These are phyloP conservation scores for Collybiopsis luxurians DNA, from an alignment of 768 basidiomycete species.

Conservation along the genomic window DNA sequence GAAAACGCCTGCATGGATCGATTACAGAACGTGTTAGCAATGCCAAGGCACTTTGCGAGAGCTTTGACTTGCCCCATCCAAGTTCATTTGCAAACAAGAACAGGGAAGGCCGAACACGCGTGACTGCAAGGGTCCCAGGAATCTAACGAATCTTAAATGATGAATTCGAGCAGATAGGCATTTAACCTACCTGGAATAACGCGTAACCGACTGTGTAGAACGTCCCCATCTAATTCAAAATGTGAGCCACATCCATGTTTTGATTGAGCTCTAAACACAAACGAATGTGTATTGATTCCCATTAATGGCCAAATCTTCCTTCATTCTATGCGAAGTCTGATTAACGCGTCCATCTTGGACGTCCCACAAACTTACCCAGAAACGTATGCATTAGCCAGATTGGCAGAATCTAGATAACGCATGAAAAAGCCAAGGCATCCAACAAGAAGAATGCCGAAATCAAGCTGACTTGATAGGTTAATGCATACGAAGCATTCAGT, in stretches of 20 bases:
- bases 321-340: conserved; percentile 15
- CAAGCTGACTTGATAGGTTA: conserved; percentile 8
- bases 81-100: conserved; percentile 17
- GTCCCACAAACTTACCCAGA: conserved; percentile 7
- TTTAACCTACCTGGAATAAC: conserved; percentile 13
- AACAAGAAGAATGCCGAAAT: conserved; percentile 22
- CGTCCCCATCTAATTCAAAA: conserved; percentile 17
- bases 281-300: conserved; percentile 23
- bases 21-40: too few relatives aligned
- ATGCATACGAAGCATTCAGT: not conserved
- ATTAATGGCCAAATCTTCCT: conserved; percentile 20
- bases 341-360: not conserved
- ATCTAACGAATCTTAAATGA: conserved; percentile 9
- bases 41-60: not conserved
- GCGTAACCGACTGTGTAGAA: conserved; percentile 22
- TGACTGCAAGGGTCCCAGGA: conserved; percentile 21
- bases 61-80: conserved; percentile 18
- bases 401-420: conserved; percentile 22
- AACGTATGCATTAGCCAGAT: conserved; percentile 21
- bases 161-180: not conserved
- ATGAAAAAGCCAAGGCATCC: conserved; percentile 23
- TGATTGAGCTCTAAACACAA: not conserved
- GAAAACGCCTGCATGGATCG: conserved; percentile 12
- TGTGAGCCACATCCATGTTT: not conserved
- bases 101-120: conserved; percentile 21